A percentile compares a stretch with the other conserved stretches of the same genome.
These are phyloP conservation scores for Beauveria sp. DNA, from an alignment of 2,329 filamentous ascomycete genomes.

Conservation along the genomic window DNA sequence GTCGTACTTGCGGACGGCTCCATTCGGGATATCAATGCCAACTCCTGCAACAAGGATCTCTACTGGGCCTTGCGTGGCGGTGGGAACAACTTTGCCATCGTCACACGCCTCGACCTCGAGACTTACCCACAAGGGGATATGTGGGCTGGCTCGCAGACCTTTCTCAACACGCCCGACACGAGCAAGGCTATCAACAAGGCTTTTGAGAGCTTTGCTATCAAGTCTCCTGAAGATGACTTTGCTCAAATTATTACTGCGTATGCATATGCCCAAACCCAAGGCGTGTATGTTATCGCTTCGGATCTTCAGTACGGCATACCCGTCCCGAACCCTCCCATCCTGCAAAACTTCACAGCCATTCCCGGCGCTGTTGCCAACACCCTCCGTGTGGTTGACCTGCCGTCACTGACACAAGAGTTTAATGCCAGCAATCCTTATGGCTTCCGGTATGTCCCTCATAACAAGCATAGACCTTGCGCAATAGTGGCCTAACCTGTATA, in stretches of 20 bases:
- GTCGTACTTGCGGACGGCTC: constrained; percentile 38
- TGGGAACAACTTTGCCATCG: constrained; percentile 50
- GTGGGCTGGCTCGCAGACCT: constrained; percentile 29
- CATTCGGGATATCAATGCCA: constrained; percentile 32
- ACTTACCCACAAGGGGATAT: constrained; percentile 29
- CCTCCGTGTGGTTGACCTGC: constrained; percentile 14
- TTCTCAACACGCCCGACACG: constrained; percentile 20
- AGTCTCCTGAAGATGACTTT: constrained; percentile 16
- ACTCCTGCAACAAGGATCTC: constrained; percentile 37
- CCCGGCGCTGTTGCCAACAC: constrained; percentile 15
- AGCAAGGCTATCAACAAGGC: constrained; percentile 16
- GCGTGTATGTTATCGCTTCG: constrained; percentile 14
- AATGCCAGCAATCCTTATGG: constrained; percentile 17
- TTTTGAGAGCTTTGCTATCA: constrained; percentile 17
- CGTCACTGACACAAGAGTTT: constrained; percentile 17
- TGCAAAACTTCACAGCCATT: constrained; percentile 17
- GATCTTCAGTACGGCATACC: constrained; percentile 17
- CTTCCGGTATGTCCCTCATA: constrained; percentile 15
- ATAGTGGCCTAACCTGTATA: not conserved
- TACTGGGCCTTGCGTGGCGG: constrained; percentile 51
- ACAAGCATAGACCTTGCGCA: not conserved
- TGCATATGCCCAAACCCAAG: constrained; percentile 15
- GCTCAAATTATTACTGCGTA: constrained; percentile 18
- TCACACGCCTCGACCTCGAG: constrained; percentile 39
- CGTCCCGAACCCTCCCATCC: constrained; percentile 13